Evolutionary conservation across 805 yeast genomes (phyloP).

Genomic region (Zygosaccharomyces pseudorouxii): DNA sequence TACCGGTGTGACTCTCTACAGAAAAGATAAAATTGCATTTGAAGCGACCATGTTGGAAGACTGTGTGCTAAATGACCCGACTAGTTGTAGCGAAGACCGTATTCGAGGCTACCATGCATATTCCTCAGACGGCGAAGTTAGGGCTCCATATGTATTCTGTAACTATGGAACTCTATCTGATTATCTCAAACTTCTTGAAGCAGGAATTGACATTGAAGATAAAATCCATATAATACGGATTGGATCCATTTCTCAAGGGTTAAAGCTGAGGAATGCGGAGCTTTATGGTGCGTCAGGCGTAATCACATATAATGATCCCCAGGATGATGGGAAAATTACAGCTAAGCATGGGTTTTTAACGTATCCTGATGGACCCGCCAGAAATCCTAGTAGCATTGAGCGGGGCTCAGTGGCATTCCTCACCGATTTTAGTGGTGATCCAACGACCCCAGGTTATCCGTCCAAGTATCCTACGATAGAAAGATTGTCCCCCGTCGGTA

Average conservation of each 20-base stretch:
- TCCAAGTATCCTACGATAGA: constrained; percentile 41
- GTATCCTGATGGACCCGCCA: constrained; percentile 63
- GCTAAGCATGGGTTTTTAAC: constrained; percentile 49
- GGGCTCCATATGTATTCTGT: constrained; percentile 51
- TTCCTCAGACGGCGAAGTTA: constrained; percentile 58
- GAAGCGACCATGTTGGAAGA: constrained; percentile 51
- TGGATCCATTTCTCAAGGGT: constrained; percentile 47
- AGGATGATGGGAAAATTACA: constrained; percentile 56
- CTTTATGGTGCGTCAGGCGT: constrained; percentile 59
- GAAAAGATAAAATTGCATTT: constrained; percentile 38
- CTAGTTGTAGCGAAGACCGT: constrained; percentile 37
- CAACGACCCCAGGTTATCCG: constrained; percentile 71
- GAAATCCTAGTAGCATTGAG: constrained; percentile 57
- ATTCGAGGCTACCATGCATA: constrained; percentile 58
- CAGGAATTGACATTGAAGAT: constrained; percentile 44
- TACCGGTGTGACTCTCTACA: constrained; percentile 37
- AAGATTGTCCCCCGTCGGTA: constrained; percentile 39
- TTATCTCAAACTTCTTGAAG: constrained; percentile 40
- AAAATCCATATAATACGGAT: constrained; percentile 57
- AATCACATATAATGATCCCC: constrained; percentile 39
- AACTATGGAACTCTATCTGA: constrained; percentile 59
- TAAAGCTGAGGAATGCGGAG: constrained; percentile 60
- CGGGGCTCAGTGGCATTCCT: constrained; percentile 57
- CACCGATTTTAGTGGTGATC: constrained; percentile 67
- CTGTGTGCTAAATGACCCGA: constrained; percentile 38